Conservation (phyloP, 2,329 filamentous ascomycete genomes). For the Curvularia lunata region DNA sequence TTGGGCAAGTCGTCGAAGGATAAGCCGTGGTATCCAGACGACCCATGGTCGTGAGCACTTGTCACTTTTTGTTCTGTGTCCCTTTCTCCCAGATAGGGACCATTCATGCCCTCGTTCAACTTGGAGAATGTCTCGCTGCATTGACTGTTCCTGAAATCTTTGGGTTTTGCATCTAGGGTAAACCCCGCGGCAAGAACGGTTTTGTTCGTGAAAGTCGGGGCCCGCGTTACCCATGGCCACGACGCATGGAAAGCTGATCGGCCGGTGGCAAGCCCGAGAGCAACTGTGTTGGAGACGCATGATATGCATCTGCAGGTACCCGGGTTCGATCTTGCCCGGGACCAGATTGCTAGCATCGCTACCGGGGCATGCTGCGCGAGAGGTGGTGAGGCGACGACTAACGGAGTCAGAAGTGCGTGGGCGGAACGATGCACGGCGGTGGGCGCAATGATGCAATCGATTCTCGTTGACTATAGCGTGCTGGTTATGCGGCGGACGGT, state of each 20-base stretch:
- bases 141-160: constrained; percentile 61
- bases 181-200: constrained; percentile 70
- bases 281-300: constrained; percentile 60
- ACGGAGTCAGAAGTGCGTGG: constrained; percentile 24
- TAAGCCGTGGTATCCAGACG: constrained; percentile 1
- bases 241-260: constrained; percentile 59
- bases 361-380: constrained; percentile 43
- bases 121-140: constrained; percentile 66
- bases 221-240: constrained; percentile 62
- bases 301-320: constrained; percentile 67
- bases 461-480: background rate
- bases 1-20: constrained; percentile 22
- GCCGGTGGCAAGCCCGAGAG: constrained; percentile 59
- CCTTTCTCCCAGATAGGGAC: background rate
- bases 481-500: background rate
- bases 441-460: constrained; percentile 11
- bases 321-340: constrained; percentile 68
- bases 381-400: constrained; percentile 25
- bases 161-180: constrained; percentile 65
- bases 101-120: constrained; percentile 13
- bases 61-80: background rate
- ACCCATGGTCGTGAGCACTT: background rate
- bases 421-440: constrained; percentile 24
- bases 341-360: constrained; percentile 73
- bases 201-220: constrained; percentile 69